Percentiles rank a stretch among this genome's conserved stretches.
phyloP scores from a whole-genome alignment of 192 early-diverging fungal species.

The Entophlyctis luteolus region DNA sequence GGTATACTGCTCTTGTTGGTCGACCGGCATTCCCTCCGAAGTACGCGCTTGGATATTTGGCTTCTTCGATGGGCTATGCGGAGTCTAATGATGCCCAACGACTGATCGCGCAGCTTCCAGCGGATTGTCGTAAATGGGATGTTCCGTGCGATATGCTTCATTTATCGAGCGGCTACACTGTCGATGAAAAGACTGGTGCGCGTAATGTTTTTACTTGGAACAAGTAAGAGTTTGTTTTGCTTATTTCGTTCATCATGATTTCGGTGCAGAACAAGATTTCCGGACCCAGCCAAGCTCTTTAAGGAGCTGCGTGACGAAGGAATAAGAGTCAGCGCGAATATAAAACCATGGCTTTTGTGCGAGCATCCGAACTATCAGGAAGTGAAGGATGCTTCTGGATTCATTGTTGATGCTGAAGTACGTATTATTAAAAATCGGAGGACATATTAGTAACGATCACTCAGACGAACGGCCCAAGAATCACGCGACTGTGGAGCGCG shows the following conservation, averaged over 20 bases:
- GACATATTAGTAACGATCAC: no score
- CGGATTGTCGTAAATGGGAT: constrained; percentile 35
- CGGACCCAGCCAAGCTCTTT: constrained; percentile 45
- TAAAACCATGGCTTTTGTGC: constrained; percentile 59
- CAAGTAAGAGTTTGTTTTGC: constrained; percentile 14
- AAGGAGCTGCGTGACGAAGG: constrained; percentile 33
- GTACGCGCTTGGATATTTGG: constrained; percentile 56
- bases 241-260: neutral
- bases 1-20: constrained; percentile 41
- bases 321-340: constrained; percentile 54
- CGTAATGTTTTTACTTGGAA: constrained; percentile 67
- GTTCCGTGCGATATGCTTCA: constrained; percentile 61
- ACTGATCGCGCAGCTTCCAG: constrained; percentile 42
- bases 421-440: neutral
- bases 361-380: constrained; percentile 50
- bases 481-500: constrained; percentile 50
- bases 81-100: constrained; percentile 53
- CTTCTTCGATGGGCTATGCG: constrained; percentile 63
- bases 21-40: constrained; percentile 46
- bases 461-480: constrained; percentile 17
- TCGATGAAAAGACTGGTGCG: constrained; percentile 37
- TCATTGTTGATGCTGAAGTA: constrained; percentile 41
- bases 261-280: constrained; percentile 42
- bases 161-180: constrained; percentile 59
- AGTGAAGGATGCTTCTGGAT: constrained; percentile 34